These are phyloP conservation scores for Tulasnella sp. DNA, from an alignment of 768 basidiomycete species.

Conservation along the genomic window DNA sequence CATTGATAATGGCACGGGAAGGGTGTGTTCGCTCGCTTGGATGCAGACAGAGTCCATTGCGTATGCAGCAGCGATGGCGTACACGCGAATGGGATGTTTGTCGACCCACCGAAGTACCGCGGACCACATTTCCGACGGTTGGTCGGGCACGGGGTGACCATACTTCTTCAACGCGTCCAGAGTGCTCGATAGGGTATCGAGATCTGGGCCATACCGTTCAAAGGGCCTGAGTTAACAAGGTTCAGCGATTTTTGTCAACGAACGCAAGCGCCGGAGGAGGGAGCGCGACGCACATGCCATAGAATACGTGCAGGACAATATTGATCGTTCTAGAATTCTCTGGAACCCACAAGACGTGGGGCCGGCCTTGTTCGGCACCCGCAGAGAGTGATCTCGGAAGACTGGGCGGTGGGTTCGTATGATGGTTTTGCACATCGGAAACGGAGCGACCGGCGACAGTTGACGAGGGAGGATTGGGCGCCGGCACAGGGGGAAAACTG, in stretches of 20 bases:
- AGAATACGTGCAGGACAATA: constrained; percentile 24
- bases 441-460: neutral
- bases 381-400: neutral
- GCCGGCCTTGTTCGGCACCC: neutral
- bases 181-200: constrained; percentile 59
- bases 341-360: neutral
- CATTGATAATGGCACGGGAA: constrained; percentile 67
- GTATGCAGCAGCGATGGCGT: constrained; percentile 67
- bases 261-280: constrained; percentile 60
- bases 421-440: neutral
- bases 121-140: neutral
- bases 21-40: constrained; percentile 70
- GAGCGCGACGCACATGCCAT: constrained; percentile 5
- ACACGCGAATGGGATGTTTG: constrained; percentile 68
- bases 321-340: constrained; percentile 23
- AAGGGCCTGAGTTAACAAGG: constrained; percentile 25
- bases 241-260: constrained; percentile 42
- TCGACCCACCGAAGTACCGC: constrained; percentile 67
- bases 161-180: constrained; percentile 62
- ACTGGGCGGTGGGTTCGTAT: neutral
- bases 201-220: constrained; percentile 42
- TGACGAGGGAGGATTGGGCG: neutral
- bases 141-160: constrained; percentile 48
- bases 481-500: neutral
- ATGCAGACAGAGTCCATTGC: constrained; percentile 76